These are phyloP conservation scores for Serendipita indica DNA, from an alignment of 768 basidiomycete species.

Conservation along the genomic window DNA sequence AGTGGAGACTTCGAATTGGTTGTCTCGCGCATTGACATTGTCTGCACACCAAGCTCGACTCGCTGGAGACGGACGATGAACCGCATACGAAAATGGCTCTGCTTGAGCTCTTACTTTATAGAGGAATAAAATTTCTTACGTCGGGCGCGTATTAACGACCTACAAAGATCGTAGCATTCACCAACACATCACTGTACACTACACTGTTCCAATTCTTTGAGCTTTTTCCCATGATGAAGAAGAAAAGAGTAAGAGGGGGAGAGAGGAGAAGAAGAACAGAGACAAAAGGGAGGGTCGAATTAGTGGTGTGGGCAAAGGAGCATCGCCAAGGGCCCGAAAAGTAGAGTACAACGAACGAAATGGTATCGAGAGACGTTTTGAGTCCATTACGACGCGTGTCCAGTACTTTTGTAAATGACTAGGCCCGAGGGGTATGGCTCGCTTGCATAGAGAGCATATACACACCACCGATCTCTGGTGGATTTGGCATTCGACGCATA, in stretches of 20 bases:
- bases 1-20: constrained; percentile 22
- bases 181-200: constrained; percentile 3
- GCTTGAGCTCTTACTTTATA: neutral
- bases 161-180: constrained; percentile 6
- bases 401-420: neutral
- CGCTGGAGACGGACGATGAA: neutral
- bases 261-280: neutral
- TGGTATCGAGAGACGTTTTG: neutral
- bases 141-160: constrained; percentile 4
- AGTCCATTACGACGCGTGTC: constrained; percentile 9
- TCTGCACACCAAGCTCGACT: neutral
- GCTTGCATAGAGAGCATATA: neutral
- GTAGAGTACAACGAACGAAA: constrained; percentile 8
- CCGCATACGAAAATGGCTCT: neutral
- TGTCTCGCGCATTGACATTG: constrained; percentile 17
- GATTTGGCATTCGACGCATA: constrained; percentile 6
- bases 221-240: neutral
- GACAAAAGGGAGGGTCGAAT: neutral
- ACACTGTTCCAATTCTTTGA: constrained; percentile 3
- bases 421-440: neutral
- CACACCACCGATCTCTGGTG: neutral
- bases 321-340: constrained; percentile 3
- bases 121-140: neutral
- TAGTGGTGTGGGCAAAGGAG: constrained; percentile 3
- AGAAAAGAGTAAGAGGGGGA: neutral